Conservation (phyloP, 352 stramenopile genomes). For the Phytophthora brassicae region DNA sequence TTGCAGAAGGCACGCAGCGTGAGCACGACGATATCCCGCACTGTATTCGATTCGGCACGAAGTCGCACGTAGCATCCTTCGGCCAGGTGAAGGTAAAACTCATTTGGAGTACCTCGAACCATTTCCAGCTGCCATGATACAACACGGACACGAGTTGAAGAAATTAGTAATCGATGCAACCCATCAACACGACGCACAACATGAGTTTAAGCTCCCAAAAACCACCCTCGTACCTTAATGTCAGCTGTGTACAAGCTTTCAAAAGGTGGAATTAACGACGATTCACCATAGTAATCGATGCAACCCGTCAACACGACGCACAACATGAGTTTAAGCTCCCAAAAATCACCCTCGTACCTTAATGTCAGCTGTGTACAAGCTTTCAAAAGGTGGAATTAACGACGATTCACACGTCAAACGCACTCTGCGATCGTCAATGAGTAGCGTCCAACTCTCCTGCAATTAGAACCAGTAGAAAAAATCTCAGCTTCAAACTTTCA, state of each 20-base stretch:
- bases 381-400: conserved; percentile 76
- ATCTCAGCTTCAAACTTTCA: background rate
- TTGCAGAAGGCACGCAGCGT: conserved; percentile 77
- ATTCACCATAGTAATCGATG: too few species aligned
- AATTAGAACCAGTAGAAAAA: background rate
- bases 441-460: conserved; percentile 81
- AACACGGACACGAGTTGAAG: too few species aligned
- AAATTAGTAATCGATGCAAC: too few species aligned
- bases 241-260: conserved; percentile 74
- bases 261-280: conserved; percentile 75
- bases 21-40: conserved; percentile 83
- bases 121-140: conserved; percentile 52
- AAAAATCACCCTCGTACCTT: conserved; percentile 36
- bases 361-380: conserved; percentile 70
- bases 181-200: too few species aligned
- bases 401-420: conserved; percentile 82
- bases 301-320: too few species aligned
- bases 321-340: too few species aligned
- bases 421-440: conserved; percentile 78
- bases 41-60: conserved; percentile 70
- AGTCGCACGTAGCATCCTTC: conserved; percentile 65
- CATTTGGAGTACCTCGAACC: conserved; percentile 50
- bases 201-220: too few species aligned
- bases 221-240: conserved; percentile 46
- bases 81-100: conserved; percentile 65